phyloP scores from a whole-genome alignment of 352 stramenopile species.

The Globisporangium solare region DNA sequence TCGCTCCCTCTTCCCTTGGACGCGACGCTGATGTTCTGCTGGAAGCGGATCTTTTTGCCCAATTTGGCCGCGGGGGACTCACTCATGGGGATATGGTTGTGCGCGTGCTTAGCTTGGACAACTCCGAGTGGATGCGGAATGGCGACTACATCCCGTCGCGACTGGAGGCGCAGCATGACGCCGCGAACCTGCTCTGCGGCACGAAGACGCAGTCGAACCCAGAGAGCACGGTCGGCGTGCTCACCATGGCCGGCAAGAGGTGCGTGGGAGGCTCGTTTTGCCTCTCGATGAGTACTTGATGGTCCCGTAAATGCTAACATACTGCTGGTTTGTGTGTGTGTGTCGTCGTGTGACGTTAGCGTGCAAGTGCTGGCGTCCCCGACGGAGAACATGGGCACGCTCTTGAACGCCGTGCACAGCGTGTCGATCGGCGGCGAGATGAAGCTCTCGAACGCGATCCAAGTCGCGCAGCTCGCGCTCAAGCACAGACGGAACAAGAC shows the following conservation, averaged over 20 bases:
- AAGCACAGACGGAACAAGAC: slow-evolving; percentile 99
- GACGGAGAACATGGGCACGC: slow-evolving; percentile 97
- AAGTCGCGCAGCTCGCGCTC: slow-evolving; percentile 96
- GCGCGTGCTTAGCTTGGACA: slow-evolving; percentile 87
- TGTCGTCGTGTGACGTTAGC: slow-evolving; percentile 25
- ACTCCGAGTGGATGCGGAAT: slow-evolving; percentile 99
- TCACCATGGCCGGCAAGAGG: slow-evolving; percentile 92
- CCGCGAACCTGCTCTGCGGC: slow-evolving; percentile 95
- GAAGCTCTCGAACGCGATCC: slow-evolving; percentile 95
- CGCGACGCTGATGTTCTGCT: background rate
- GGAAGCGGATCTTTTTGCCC: background rate
- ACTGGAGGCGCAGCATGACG: slow-evolving; percentile 97
- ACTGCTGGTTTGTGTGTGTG: slow-evolving; percentile 5
- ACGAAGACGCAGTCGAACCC: slow-evolving; percentile 97
- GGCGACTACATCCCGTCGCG: slow-evolving; percentile 98
- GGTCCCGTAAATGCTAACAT: too few relatives aligned
- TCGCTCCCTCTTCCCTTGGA: background rate
- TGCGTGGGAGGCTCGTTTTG: slow-evolving; percentile 15
- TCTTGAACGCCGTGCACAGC: slow-evolving; percentile 93
- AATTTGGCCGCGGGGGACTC: too few relatives aligned
- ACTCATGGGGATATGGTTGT: background rate
- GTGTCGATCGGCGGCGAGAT: slow-evolving; percentile 85
- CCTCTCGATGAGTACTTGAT: too few relatives aligned
- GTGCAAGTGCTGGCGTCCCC: slow-evolving; percentile 94
- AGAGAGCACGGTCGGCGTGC: slow-evolving; percentile 97